Conservation (phyloP, 176 grass and related monocot species). For the Metroxylon sagu region DNA sequence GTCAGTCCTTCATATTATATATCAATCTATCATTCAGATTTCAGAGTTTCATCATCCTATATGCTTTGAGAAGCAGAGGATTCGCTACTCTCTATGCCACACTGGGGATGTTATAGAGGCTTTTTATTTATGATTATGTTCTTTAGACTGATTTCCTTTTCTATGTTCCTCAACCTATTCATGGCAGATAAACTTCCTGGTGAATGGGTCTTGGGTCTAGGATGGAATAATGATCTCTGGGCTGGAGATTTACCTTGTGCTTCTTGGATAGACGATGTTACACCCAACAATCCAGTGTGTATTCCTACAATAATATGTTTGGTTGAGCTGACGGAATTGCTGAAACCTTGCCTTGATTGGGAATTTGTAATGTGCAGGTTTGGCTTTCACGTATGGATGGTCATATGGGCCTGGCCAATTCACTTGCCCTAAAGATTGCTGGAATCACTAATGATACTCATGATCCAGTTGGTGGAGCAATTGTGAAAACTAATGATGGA, state of each 20-base stretch:
- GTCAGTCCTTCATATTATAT: no score
- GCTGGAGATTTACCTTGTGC: conserved; percentile 44
- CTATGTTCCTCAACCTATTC: neutral
- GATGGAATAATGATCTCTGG: conserved; percentile 90
- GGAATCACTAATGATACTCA: conserved; percentile 45
- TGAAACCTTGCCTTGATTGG: no score
- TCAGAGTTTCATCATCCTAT: no score
- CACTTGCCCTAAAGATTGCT: conserved; percentile 64
- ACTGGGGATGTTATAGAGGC: no score
- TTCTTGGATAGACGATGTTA: conserved; percentile 80
- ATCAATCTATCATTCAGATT: no score
- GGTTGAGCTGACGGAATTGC: no score
- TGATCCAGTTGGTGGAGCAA: conserved; percentile 66
- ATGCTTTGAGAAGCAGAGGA: no score
- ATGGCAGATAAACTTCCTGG: conserved; percentile 45
- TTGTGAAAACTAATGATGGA: conserved; percentile 53
- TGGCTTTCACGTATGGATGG: conserved; percentile 86
- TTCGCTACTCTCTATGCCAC: no score
- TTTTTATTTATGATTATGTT: no score
- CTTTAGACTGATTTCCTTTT: neutral
- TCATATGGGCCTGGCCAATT: conserved; percentile 85
- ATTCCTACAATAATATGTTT: neutral
- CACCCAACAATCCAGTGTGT: conserved; percentile 78
- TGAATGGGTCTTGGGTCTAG: conserved; percentile 65
- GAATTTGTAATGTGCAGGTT: conserved; percentile 29